Evolutionary conservation across 2,329 filamentous ascomycete genomes (phyloP), one percentile per base, ranked within the genome.

Genomic region (Harringtonia lauricola): DNA sequence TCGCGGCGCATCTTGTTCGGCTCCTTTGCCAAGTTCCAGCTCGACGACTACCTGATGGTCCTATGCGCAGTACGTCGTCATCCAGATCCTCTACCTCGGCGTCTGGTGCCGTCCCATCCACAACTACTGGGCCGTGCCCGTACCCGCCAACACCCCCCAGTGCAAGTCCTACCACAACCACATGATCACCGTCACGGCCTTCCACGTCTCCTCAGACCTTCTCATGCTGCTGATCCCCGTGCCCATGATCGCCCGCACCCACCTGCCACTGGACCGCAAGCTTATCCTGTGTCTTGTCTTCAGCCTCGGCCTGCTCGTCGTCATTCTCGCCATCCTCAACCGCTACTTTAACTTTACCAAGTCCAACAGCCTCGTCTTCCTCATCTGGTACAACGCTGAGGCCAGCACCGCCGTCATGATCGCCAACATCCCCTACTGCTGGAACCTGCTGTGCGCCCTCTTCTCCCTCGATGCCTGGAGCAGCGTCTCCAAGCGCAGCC

Each of bases 301-400:
- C 55, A 62, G 67, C 3, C 62, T 81, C 2, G 77, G 77, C 1
- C 53, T 71, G 4, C 71, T 76, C 47, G 63, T 64, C 37, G 57
- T 81, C 41, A 59, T 80, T 14, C 71, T 72, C 17, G 72, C 75
- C 12, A 66, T 72, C 7, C 60, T 81, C 15, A 80, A 78, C 59
- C 77, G 79, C 47, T 74, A 76, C 53, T 78, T 77, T 59, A 76
- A 72, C 36, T 78, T 81, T 47, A 67, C 60, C 15, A 58, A 74
- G 18, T 72, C 72, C 1, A 79, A 75, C 54, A 72, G 71, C 3
- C 61, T 63, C 14, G 58, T 70, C 31, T 81, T 76, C 64, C 67
- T 76, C 0, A 70, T 70, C 50, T 81, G 76, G 75, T 77, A 78
- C 49, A 67, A 76, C 9, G 67, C 74, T 24, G 76, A 81, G 54